Base-by-base conservation (phyloP, 2,329 filamentous ascomycete species). In the Chlorencoelia australis region DNA sequence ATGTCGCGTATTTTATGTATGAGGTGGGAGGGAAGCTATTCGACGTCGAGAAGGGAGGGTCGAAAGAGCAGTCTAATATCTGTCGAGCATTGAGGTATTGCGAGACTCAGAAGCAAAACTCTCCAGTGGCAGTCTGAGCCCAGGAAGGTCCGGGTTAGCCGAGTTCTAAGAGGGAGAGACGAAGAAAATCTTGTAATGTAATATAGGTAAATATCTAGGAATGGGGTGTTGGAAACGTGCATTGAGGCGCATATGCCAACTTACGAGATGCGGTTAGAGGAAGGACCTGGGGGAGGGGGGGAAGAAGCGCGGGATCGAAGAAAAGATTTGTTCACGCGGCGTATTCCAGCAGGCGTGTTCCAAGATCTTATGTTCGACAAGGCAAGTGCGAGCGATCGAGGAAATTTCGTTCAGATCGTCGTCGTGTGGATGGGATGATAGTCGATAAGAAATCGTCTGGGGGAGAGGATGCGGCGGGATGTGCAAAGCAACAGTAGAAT, bases 301-400 rank as follows among this genome's bases (percentile, higher is more conserved):
- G 11, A 11, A 14, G 31, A 33, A 36, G 33, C 31, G 24, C 22
- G 21, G 19, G 28, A 39, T 13, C 13, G 40, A 36, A 26, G 32
- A 24, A 4, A 35, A 35, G 44, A 45, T 42, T 34, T 40, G 18
- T 34, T 36, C 42, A 32, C 43, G 48, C 50, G 48, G 48, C 46
- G 51, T 53, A 50, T 53, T 54, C 50, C 45, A 54, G 50, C 47
- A 44, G 47, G 42, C 47, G 45, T 46, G 41, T 3, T 10, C 43
- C 40, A 24, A 24, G 22, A 15, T 31, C 17, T 39, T 39, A 39
- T 39, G 20, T 24, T 22, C 4, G 33, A 20, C 16, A 28, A 33
- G 39, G 44, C 27, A 47, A 37, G 40, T 35, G 35, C 41, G 43
- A 42, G 30, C 18, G 34, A 26, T 16, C 21, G 18, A 39, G 20